These are phyloP conservation scores for Monilinia polystroma DNA, from an alignment of 2,329 filamentous ascomycete species.

Conservation along the genomic window DNA sequence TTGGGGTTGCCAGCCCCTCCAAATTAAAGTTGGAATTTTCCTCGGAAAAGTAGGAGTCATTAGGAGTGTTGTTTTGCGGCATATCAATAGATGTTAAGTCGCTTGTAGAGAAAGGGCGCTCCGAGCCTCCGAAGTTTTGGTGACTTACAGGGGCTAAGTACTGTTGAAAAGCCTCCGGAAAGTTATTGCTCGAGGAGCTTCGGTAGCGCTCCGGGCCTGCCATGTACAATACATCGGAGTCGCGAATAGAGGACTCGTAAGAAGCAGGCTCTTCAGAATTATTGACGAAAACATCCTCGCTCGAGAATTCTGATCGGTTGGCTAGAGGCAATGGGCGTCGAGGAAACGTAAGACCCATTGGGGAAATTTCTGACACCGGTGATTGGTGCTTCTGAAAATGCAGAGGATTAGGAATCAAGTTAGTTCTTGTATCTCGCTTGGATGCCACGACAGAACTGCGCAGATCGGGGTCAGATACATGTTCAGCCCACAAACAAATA, in stretches of 20 bases:
- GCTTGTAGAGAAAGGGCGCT: slow-evolving; percentile 28
- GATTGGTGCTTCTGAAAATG: slow-evolving; percentile 3
- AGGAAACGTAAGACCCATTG: not conserved
- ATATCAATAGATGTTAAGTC: slow-evolving; percentile 25
- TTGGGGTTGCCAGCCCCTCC: slow-evolving; percentile 11
- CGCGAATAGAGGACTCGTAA: not conserved
- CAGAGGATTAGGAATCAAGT: slow-evolving; percentile 21
- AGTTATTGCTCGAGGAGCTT: not conserved
- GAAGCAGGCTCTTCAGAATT: not conserved
- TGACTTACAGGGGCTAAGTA: slow-evolving; percentile 15
- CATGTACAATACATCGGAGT: slow-evolving; percentile 20
- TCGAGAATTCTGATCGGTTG: not conserved
- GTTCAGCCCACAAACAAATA: slow-evolving; percentile 24
- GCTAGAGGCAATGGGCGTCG: not conserved
- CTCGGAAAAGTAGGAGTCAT: slow-evolving; percentile 7
- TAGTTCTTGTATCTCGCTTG: slow-evolving; percentile 24
- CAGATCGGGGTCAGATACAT: slow-evolving; percentile 21
- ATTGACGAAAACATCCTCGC: not conserved
- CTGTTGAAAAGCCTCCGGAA: slow-evolving; percentile 10
- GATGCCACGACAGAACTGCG: slow-evolving; percentile 23
- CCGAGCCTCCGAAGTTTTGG: slow-evolving; percentile 6
- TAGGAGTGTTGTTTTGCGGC: slow-evolving; percentile 24
- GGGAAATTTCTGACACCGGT: not conserved
- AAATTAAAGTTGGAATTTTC: not conserved
- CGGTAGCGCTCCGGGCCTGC: not conserved